These are phyloP conservation scores for Gossypium schwendimanii DNA, from an alignment of 441 rosid genomes.

Conservation along the genomic window DNA sequence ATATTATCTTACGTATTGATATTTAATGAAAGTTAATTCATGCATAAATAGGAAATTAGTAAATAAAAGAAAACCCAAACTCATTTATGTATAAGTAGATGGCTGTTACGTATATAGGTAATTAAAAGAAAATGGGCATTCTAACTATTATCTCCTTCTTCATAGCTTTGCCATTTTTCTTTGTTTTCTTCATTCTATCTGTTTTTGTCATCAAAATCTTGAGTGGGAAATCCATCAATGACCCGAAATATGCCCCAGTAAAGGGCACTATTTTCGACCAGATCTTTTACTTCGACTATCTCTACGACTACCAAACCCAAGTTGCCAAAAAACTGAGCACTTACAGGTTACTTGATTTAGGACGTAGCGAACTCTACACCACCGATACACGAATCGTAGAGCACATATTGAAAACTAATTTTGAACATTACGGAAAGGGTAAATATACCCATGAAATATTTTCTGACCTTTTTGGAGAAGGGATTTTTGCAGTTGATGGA, in stretches of 20 bases:
- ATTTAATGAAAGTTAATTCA: too few relatives aligned
- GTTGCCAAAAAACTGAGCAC: conserved; percentile 34
- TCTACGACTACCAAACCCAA: background rate
- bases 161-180: background rate
- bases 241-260: background rate
- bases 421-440: conserved; percentile 47
- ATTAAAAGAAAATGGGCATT: background rate
- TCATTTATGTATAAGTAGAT: too few relatives aligned
- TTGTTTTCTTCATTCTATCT: background rate
- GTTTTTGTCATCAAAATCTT: background rate
- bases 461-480: conserved; percentile 55
- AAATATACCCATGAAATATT: conserved; percentile 9
- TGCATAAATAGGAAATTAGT: too few relatives aligned
- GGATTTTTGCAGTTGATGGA: conserved; percentile 67
- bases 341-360: conserved; percentile 41
- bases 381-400: conserved; percentile 57
- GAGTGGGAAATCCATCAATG: background rate
- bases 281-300: background rate
- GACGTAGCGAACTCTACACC: conserved; percentile 41
- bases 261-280: background rate
- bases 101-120: too few relatives aligned
- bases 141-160: background rate
- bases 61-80: too few relatives aligned
- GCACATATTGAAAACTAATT: conserved; percentile 49
- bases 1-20: background rate